Percentiles rank a stretch among this genome's conserved stretches.
These are phyloP conservation scores for Mycena maculata DNA, from an alignment of 768 basidiomycete genomes.

Conservation along the genomic window DNA sequence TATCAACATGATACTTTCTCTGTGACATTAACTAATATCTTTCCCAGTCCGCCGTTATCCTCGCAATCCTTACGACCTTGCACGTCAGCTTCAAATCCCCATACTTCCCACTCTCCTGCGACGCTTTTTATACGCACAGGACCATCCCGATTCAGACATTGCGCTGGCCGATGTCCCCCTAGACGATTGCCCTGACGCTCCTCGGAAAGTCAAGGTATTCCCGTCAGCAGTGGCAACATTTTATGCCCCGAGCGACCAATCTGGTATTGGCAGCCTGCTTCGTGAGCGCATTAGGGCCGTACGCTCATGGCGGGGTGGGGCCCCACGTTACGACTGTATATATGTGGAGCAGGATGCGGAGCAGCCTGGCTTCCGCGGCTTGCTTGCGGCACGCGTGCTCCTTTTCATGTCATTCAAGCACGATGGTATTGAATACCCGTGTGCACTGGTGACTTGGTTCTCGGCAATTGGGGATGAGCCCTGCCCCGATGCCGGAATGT, in stretches of 20 bases:
- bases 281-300: constrained; percentile 44
- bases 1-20: constrained; percentile 18
- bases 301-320: constrained; percentile 42
- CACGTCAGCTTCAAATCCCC: background rate
- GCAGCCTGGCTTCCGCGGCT: constrained; percentile 38
- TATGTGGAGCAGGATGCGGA: constrained; percentile 36
- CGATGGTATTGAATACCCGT: constrained; percentile 33
- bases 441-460: constrained; percentile 43
- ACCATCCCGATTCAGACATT: constrained; percentile 31
- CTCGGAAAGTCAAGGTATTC: constrained; percentile 38
- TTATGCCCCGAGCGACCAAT: constrained; percentile 50
- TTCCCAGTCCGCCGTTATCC: background rate
- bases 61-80: background rate
- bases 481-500: constrained; percentile 42
- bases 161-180: constrained; percentile 25
- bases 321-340: constrained; percentile 44
- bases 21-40: background rate
- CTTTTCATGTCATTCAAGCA: constrained; percentile 42
- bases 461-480: constrained; percentile 35
- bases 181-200: constrained; percentile 34
- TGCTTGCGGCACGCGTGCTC: constrained; percentile 39
- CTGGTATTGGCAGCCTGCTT: constrained; percentile 43
- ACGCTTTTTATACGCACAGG: constrained; percentile 42
- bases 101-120: background rate
- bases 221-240: constrained; percentile 45